Evolutionary conservation across 805 yeast genomes (phyloP).

Genomic region (Metschnikowia kofuensis): DNA sequence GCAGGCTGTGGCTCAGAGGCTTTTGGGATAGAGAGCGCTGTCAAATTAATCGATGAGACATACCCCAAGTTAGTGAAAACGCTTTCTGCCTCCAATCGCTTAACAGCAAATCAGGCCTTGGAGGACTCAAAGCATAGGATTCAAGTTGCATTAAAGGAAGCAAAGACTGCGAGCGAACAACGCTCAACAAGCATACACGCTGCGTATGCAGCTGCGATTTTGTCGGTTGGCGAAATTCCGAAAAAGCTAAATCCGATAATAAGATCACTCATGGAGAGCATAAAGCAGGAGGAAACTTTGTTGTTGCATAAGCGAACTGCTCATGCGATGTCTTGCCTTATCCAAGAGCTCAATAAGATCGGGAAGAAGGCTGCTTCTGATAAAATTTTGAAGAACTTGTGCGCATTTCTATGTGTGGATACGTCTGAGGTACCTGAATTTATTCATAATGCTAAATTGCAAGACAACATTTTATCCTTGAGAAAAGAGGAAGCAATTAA

Average conservation of each 20-base stretch:
- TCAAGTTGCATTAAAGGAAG: slow-evolving; percentile 62
- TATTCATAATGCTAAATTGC: slow-evolving; percentile 54
- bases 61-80: slow-evolving; percentile 62
- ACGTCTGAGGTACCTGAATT: slow-evolving; percentile 95
- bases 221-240: slow-evolving; percentile 69
- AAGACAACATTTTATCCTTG: slow-evolving; percentile 64
- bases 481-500: slow-evolving; percentile 71
- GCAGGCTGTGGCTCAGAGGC: slow-evolving; percentile 93
- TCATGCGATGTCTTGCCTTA: slow-evolving; percentile 59
- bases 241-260: slow-evolving; percentile 85
- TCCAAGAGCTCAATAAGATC: slow-evolving; percentile 51
- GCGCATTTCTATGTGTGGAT: slow-evolving; percentile 93
- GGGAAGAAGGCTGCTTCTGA: slow-evolving; percentile 77
- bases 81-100: slow-evolving; percentile 66
- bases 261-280: slow-evolving; percentile 86
- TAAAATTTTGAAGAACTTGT: slow-evolving; percentile 83
- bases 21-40: slow-evolving; percentile 76
- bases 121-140: slow-evolving; percentile 78
- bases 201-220: slow-evolving; percentile 70
- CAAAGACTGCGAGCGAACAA: slow-evolving; percentile 48
- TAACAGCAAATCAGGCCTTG: slow-evolving; percentile 66
- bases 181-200: slow-evolving; percentile 65
- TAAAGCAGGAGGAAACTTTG: slow-evolving; percentile 68
- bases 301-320: slow-evolving; percentile 74
- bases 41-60: slow-evolving; percentile 58